These are phyloP conservation scores for Phytophthora litchii DNA, from an alignment of 352 stramenopile species.

Conservation along the genomic window DNA sequence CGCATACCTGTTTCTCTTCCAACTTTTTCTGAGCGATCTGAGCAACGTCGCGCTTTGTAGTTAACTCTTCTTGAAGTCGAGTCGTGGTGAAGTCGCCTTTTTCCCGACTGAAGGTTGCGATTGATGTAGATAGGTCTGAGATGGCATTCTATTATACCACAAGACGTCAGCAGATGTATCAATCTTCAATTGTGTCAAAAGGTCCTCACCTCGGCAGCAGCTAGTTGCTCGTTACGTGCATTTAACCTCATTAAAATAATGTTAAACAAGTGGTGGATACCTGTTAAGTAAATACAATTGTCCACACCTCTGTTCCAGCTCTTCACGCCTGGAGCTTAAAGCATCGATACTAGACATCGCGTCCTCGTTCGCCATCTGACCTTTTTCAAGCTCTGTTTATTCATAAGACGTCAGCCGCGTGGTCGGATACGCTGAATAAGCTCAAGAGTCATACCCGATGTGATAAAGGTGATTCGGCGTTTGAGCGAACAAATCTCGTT, in stretches of 20 bases:
- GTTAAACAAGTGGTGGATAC: neutral
- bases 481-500: slow-evolving; percentile 55
- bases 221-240: slow-evolving; percentile 36
- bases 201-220: slow-evolving; percentile 30
- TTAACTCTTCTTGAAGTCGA: slow-evolving; percentile 25
- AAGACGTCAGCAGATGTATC: slow-evolving; percentile 12
- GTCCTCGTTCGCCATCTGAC: slow-evolving; percentile 60
- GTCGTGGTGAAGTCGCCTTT: slow-evolving; percentile 16
- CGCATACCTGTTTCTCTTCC: slow-evolving; percentile 36
- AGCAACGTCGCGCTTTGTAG: slow-evolving; percentile 19
- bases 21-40: slow-evolving; percentile 26
- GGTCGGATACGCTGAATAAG: neutral
- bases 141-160: slow-evolving; percentile 33
- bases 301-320: slow-evolving; percentile 39
- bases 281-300: neutral
- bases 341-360: slow-evolving; percentile 37
- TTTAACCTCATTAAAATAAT: slow-evolving; percentile 31
- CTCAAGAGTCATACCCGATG: slow-evolving; percentile 30
- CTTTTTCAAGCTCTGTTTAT: slow-evolving; percentile 46
- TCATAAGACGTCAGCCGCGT: slow-evolving; percentile 9
- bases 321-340: slow-evolving; percentile 32
- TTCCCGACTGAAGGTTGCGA: slow-evolving; percentile 16
- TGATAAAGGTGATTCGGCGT: slow-evolving; percentile 41
- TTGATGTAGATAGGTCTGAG: slow-evolving; percentile 35
- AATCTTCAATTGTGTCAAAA: neutral